Conservation (phyloP, 345 rosid genomes). For the Aegle marmelos region DNA sequence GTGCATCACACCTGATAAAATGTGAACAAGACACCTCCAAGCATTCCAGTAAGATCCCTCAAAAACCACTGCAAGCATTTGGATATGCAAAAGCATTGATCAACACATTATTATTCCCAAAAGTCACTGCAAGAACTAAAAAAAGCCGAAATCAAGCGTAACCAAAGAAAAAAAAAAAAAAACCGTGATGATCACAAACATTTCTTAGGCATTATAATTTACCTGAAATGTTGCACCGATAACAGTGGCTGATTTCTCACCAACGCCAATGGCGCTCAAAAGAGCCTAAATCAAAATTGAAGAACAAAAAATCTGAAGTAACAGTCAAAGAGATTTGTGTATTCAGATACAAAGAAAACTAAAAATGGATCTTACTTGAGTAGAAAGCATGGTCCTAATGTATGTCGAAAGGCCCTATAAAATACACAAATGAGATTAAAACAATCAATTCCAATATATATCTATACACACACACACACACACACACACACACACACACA, state of each 20-base stretch:
- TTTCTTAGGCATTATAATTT: not conserved
- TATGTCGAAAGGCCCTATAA: constrained; percentile 84
- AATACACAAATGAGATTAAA: constrained; percentile 1
- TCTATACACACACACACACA: too few species aligned
- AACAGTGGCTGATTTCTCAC: constrained; percentile 93
- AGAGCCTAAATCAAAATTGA: constrained; percentile 54
- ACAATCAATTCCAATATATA: not conserved
- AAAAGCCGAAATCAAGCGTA: not conserved
- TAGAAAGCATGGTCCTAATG: constrained; percentile 94
- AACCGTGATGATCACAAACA: not conserved
- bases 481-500: too few species aligned
- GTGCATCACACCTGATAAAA: constrained; percentile 63
- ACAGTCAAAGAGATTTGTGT: not conserved
- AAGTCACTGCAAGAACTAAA: not conserved
- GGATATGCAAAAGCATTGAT: not conserved
- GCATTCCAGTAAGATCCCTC: constrained; percentile 96
- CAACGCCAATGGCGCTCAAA: constrained; percentile 92
- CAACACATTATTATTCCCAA: not conserved
- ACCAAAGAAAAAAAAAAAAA: not conserved
- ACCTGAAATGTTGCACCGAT: constrained; percentile 98
- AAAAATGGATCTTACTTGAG: constrained; percentile 56
- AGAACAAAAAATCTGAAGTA: not conserved
- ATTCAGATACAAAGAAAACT: not conserved
- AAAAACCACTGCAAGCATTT: constrained; percentile 74
- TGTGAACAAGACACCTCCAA: constrained; percentile 92